Base-by-base conservation (phyloP, 345 rosid species). In the Eutrema japonicum region DNA sequence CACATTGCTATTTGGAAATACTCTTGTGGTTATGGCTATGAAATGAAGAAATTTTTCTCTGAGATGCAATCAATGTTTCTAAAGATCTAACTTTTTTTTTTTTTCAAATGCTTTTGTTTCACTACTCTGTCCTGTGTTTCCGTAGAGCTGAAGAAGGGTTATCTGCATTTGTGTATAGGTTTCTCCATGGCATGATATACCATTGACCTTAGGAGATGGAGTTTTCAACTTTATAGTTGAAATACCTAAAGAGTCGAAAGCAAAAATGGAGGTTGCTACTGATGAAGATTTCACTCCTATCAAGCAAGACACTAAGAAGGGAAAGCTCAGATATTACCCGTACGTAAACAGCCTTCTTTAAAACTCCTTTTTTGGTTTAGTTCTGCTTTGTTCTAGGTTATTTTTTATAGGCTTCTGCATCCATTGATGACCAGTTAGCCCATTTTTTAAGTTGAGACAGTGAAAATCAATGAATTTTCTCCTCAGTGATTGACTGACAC, bases 221-320 rank as follows among this genome's bases (percentile, higher is more conserved):
- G 85, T 80, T 55, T 96, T 80, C 81, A 89, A 89, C 89, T 92
- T 83, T 63, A 60, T 92, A 45, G 97, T 89, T 40, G 98, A 96
- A 74, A 90, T 96, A 63, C 96, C 99, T 42, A 92, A 87, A 81
- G 98, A 89, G 69, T 82, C 98, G 10, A 92, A 91, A 73, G 97
- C 97, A 0, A 96, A 96, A 81, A 96, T 96, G 98, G 99, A 96
- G 88, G 84, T 90, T 83, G 98, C 98, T 63, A 96, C 97, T 14
- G 96, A 90, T 51, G 98, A 96, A 82, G 79, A 72, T 14, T 88
- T 73, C 87, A 95, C 98, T 77, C 98, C 96, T 33, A 95, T 92
- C 75, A 92, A 92, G 85, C 97, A 92, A 79, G 97, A 79, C 10
- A 79, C 79, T 3, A 74, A 79, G 63, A 79, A 79, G 59, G 82